Base-by-base conservation (phyloP, 2,329 filamentous ascomycete genomes). In the Colletotrichum karsti region DNA sequence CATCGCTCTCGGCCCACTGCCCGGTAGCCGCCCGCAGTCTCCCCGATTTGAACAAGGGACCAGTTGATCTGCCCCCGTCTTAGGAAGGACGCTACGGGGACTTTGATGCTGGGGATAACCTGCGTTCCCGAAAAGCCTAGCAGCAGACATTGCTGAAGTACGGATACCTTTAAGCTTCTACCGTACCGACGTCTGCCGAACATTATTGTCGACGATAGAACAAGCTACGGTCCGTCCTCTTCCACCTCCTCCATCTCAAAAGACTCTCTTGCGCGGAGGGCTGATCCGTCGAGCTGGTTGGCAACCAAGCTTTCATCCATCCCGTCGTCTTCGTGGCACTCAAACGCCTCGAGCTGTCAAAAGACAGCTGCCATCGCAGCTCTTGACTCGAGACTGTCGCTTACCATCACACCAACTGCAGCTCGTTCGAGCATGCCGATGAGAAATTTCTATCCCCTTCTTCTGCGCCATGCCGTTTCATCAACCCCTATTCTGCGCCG, bases 361-460 rank as follows among this genome's bases (percentile, higher is more conserved):
- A 10, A 54, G 53, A 59, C 64, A 64, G 13, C 64, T 64, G 53
- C 44, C 65, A 65, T 65, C 60, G 54, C 65, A 54, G 60, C 65
- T 68, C 65, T 68, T 65, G 60, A 68, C 65, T 59, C 46, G 39
- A 30, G 28, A 39, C 46, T 28, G 24, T 54, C 37, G 26, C 48
- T 30, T 48, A 22, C 15, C 39, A 41, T 9, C 9, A 67, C 42
- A 55, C 48, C 41, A 42, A 55, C 41, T 24, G 50, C 60, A 42
- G 53, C 61, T 46, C 24, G 26, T 65, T 33, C 22, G 46, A 58
- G 37, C 60, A 54, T 35, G 37, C 15, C 54, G 46, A 68, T 42
- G 65, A 68, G 65, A 65, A 37, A 59, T 37, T 48, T 65, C 30
- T 26, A n/a, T 53, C 53, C 46, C 44, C 46, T 55, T 44, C 53